Percentiles rank a stretch among this genome's conserved stretches.
phyloP scores from a whole-genome alignment of 306 rosid species.

The Purshia tridentata region DNA sequence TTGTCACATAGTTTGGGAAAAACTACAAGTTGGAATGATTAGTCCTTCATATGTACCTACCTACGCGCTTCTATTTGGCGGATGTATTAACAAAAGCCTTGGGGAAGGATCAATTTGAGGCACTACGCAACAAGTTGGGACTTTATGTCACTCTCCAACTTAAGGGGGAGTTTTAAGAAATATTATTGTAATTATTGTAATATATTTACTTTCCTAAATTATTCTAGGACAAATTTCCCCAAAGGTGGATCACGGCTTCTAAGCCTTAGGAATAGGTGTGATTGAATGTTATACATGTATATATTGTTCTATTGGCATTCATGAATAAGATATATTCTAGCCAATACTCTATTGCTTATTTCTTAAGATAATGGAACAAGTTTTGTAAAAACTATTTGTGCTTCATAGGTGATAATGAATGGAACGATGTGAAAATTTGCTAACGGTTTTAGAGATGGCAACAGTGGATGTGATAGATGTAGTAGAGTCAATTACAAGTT shows the following conservation, averaged over 20 bases:
- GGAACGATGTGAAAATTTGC: neutral
- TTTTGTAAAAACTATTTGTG: no score
- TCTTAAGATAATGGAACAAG: no score
- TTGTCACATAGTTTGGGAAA: neutral
- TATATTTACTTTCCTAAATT: no score
- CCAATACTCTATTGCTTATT: no score
- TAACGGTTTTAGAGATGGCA: neutral
- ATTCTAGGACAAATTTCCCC: no score
- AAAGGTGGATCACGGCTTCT: no score
- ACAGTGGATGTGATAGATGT: neutral
- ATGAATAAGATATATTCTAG: no score
- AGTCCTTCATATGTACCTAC: neutral
- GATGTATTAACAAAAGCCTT: slow-evolving; percentile 7
- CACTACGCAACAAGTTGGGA: neutral
- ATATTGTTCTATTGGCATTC: no score
- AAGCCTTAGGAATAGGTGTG: no score
- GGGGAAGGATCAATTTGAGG: neutral
- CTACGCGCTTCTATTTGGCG: neutral
- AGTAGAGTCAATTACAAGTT: neutral
- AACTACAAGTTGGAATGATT: slow-evolving; percentile 1
- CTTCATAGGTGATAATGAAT: no score
- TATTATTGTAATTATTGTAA: neutral
- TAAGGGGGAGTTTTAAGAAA: neutral
- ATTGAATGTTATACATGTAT: no score
- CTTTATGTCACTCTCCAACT: slow-evolving; percentile 9